Base-by-base conservation (phyloP, 2,329 filamentous ascomycete species). In the Aquanectria penicillioides region DNA sequence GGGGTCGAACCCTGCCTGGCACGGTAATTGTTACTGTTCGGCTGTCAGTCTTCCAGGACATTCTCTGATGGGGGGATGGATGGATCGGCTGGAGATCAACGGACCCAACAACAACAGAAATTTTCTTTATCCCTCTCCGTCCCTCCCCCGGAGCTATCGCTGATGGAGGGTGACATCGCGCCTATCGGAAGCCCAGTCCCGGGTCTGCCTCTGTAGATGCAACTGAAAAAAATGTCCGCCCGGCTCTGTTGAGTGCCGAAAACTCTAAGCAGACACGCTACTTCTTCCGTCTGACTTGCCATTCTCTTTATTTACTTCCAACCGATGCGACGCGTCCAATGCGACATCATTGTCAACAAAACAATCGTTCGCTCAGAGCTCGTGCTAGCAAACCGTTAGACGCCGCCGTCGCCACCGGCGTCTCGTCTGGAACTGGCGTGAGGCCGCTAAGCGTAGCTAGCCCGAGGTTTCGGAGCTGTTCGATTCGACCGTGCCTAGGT, bases 361-460 rank as follows among this genome's bases (percentile, higher is more conserved):
- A 52, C 47, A 57, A 52, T 33, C 37, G 36, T n/a, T 40, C 18
- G 18, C 40, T 33, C 12, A 41, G 15, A 40, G 40, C 38, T 31
- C 18, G 49, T 25, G 22, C 15, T 33, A 52, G 47, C 40, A 57
- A 52, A 25, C 50, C 59, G 29, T 28, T 44, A 29, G 46, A 49
- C 51, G 37, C 63, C 56, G 54, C 52, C 25, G 43, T 59, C 52
- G 49, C 36, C 62, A 33, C 43, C 48, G 64, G 44, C 36, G 46
- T 49, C 46, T 37, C 50, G 40, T n/a, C 38, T 52, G 37, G 37
- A 11, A 15, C 31, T 36, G 31, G 12, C 31, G 13, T 38, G 34
- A 29, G 37, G 50, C 50, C 20, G n/a, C 50, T 36, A 17, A 54
- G 38, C 47, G 8, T 31, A 40, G 34, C 50, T 51, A 41, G 50